A percentile compares a stretch with the other conserved stretches of the same genome.
These are phyloP conservation scores for Pichia sp. DNA, from an alignment of 1,139 yeast species.

Conservation along the genomic window DNA sequence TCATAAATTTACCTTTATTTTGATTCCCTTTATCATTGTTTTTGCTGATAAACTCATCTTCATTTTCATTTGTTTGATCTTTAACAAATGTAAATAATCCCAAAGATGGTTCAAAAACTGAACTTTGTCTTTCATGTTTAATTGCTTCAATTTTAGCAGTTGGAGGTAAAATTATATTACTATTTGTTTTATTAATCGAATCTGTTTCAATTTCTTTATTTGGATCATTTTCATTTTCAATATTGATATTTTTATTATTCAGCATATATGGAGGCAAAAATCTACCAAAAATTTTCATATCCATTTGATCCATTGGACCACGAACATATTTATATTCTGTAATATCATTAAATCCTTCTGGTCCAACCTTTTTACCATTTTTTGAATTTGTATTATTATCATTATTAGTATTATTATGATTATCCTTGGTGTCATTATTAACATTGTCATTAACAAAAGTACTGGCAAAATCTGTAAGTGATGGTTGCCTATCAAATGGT, in stretches of 20 bases:
- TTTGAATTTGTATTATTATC: background rate
- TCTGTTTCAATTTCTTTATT: slow-evolving; percentile 4
- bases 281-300: slow-evolving; percentile 76
- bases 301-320: slow-evolving; percentile 78
- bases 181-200: background rate
- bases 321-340: slow-evolving; percentile 47
- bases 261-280: slow-evolving; percentile 79
- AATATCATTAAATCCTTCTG: slow-evolving; percentile 5
- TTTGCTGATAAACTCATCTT: background rate
- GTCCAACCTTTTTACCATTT: background rate
- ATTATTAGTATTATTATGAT: too few species aligned
- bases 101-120: slow-evolving; percentile 9
- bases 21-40: background rate
- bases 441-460: background rate
- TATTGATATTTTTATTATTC: slow-evolving; percentile 13
- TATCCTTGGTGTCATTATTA: too few species aligned
- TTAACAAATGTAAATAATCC: slow-evolving; percentile 7
- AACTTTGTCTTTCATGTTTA: background rate
- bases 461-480: too few species aligned
- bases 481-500: too few species aligned
- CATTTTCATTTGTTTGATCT: background rate
- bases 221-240: background rate
- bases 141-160: background rate
- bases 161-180: background rate
- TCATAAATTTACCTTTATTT: background rate